Evolutionary conservation across 352 stramenopile species (phyloP), one percentile per base, ranked within the genome.

Genomic region (Albugo candida): DNA sequence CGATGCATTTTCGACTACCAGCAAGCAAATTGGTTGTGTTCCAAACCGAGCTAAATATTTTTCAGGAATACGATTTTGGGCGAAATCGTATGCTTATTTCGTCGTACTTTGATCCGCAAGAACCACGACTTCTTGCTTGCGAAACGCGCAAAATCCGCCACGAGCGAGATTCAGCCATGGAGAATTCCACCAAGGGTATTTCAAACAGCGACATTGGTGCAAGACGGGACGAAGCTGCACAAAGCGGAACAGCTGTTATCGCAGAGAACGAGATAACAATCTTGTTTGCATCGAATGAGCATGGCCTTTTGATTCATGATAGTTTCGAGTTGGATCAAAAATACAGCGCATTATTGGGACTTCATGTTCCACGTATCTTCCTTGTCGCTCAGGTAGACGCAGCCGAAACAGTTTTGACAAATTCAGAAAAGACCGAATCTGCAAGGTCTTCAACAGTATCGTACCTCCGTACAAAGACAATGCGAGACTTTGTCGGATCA

Each of bases 401-500:
- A 1, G 59, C 56, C 17, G 63, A 52, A 12, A 58, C 65, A 46
- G 61, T 73, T 21, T 58, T 70, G 21, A 67, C 60, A 49, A 58
- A 52, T 8, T 55, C 59, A 35, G 51, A 48, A 19, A 81, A 73
- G 35, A 46, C 16, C 40, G 56, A 56, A 0, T 40, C 51, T 1
- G 19, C 18, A 4, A 12, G 21, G 13, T 47, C 41, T 13, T 42
- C 27, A n/a, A 63, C 59, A 19, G 67, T 76, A 27, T 51, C 59
- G 2, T 81, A 82, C 44, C 40, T 93, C 42, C 60, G 73, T 35
- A 73, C 68, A 5, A 74, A 81, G 55, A 77, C 89, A 40, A 96
- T 97, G 86, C 69, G 85, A 21, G 88, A 97, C 55, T 97, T 97
- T 62, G 75, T 86, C 11, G 87, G 87, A 0, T 61, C 93, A 16